Evolutionary conservation across 2,329 filamentous ascomycete genomes (phyloP), one percentile per base, ranked within the genome.

Genomic region (Exophiala mesophila): DNA sequence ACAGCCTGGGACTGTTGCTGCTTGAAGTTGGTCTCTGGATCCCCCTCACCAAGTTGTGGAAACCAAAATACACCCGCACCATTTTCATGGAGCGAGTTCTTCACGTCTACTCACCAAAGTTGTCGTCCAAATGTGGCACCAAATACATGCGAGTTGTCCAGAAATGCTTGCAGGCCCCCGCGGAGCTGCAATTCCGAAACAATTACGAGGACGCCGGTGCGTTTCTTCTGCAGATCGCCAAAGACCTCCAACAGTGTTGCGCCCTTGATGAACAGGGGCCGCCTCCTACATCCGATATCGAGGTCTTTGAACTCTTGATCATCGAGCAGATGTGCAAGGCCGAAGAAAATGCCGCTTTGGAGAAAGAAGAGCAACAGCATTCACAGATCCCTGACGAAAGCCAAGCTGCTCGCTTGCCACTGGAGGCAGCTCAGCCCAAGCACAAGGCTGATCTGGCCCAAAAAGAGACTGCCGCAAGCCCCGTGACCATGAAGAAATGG

Each of bases 41-140:
- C 20, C 78, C 79, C 0, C 65, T 82, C 18, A 73, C 72, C 41
- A 74, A 76, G 43, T 59, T 82, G 15, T 82, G 77, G 74, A 83
- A 83, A 55, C 65, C 73, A 47, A 82, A 81, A 56, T 83, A 83
- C 57, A 73, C 72, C 17, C 69, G 77, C 15, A 63, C 68, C 13
- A 77, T 79, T 61, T 82, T 82, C 65, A 80, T 80, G 57, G 67
- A 76, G 36, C 68, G 78, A 26, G 68, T 83, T n/a, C 76, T 81
- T 57, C 76, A 75, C 52, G 70, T 80, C 1, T 82, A 79, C 55
- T 71, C 79, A 31, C 73, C 77, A 23, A 78, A 78, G 49, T 62
- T 83, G 21, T 76, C 73, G 2, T 72, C 74, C 0, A 82, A 79
- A 58, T 82, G 78, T 56, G 78, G 79, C n/a, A 77, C 69, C 26